Evolutionary conservation across 225 moss, liverwort and hornwort species (phyloP), one percentile per base, ranked within the genome.

Genomic region (Marchantia polymorpha): DNA sequence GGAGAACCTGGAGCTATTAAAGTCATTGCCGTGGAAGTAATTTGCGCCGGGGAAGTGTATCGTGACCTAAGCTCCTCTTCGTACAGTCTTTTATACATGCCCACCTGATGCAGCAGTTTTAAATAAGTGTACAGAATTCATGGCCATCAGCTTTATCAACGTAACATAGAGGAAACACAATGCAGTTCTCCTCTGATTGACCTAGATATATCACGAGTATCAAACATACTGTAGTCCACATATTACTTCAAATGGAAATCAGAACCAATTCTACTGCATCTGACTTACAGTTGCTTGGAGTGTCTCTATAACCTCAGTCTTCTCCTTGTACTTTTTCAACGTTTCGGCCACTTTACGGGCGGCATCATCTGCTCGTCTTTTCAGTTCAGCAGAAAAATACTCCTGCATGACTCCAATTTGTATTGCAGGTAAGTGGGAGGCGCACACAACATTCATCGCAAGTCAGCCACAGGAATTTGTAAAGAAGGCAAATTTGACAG

Each of bases 61-160:
- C 74, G 86, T 78, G 90, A 76, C 83, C 84, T 91, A 87, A 92
- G 87, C 85, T 88, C 91, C 48, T 99, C 95, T 84, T 99, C 95
- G 77, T 95, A 93, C 55, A 99, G 87, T 81, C 94, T 90, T 87
- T 92, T 92, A 74, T 94, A 99, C 97, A 99, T 95, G 77, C 90
- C 89, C 48, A 96, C 89, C 93, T 93, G 87, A 51, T 29, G 46
- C 82, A 48, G 55, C 56, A 39, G 39, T 39, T 5, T 39, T 5
- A 39, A 39, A 39, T 39, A 39, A 39, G 39, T 39, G 39, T 39
- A 39, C 39, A 39, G 5, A 39, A 39, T 2, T 39, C 2, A 39
- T 39, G 39, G 39, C 5, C 3, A 39, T 39, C 39, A 39, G 39
- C 39, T 39, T 39, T 39, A 39, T 39, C 39, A 39, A 39, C 5